These are phyloP conservation scores for Trichoderma breve DNA, from an alignment of 2,329 filamentous ascomycete species.

Conservation along the genomic window DNA sequence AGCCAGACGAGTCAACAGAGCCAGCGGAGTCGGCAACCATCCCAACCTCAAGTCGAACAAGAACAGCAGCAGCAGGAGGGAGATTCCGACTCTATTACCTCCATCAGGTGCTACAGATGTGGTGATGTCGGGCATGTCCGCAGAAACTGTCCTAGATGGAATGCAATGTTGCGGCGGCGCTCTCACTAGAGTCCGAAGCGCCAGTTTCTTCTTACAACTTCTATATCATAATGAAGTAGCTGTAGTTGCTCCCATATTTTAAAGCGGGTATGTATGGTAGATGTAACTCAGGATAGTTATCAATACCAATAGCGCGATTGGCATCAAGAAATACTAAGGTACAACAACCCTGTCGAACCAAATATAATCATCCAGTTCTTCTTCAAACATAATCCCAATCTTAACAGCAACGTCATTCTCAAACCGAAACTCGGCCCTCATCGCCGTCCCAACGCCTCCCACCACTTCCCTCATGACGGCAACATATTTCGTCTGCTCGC, in stretches of 20 bases:
- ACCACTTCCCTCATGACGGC: slow-evolving; percentile 17
- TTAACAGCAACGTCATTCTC: slow-evolving; percentile 12
- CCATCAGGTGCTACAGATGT: too few species aligned
- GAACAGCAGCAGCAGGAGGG: too few species aligned
- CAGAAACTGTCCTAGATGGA: too few species aligned
- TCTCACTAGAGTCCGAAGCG: too few species aligned
- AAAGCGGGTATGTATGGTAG: neutral
- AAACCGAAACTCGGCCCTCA: slow-evolving; percentile 25
- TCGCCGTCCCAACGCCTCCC: neutral
- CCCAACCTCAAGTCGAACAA: too few species aligned
- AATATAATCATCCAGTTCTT: slow-evolving; percentile 2
- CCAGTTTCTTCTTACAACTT: neutral
- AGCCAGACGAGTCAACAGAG: too few species aligned
- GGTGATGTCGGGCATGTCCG: too few species aligned
- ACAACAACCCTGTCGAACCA: neutral
- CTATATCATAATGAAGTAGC: neutral
- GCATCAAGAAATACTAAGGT: neutral
- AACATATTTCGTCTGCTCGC: slow-evolving; percentile 24
- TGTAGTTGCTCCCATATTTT: neutral
- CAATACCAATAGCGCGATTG: neutral
- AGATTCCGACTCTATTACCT: too few species aligned
- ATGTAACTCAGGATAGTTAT: neutral
- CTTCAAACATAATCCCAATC: neutral
- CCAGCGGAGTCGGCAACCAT: too few species aligned
- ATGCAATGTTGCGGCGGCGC: too few species aligned